Evolutionary conservation across 441 rosid genomes (phyloP), one percentile per base, ranked within the genome.

Genomic region (Syzygium malaccense): DNA sequence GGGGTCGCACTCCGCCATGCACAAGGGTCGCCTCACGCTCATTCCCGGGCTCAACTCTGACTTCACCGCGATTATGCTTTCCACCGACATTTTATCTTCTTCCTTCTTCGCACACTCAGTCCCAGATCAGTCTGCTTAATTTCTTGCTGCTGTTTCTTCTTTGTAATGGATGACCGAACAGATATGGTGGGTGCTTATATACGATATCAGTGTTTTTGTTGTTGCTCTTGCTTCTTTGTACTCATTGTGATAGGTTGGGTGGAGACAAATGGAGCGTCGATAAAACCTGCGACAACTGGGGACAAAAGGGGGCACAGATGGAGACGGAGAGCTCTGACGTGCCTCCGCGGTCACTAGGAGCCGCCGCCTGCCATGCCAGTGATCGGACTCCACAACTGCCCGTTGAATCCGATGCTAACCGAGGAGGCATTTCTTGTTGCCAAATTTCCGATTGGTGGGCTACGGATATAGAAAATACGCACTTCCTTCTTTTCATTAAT

Each of bases 1-100:
- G 6, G 51, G 86, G 11, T 88, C 91, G 25, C 88, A 92, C 84
- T 78, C 93, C 56, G 51, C 60, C 79, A 58, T 78, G 75, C 75
- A 60, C 55, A 64, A 84, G 14, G 58, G 86, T 4, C 56, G 87
- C 80, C 89, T 55, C 49, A 13, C 28, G 4, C 32, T 60, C 66
- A 53, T 87, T 55, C 88, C 91, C 2, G 49, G 37, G 49, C 79
- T 78, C 20, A 79, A 33, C 54, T 85, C 91, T 56, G 87, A 60
- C 62, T 89, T 87, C 80, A 88, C 89, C 41, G 75, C 55, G 10
- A 66, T 51, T 45, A 88, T 87, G 20, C 88, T 41, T 53, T 86
- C 89, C 92, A 84, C 51, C 1, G 17, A 41, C 83, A 75, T 75
- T 14, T 5, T 75, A 23, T 20, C 83, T 75, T 41, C 83, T 75